Base-by-base conservation (phyloP, 148 eudicot species). In the Salicornia ramosissima region DNA sequence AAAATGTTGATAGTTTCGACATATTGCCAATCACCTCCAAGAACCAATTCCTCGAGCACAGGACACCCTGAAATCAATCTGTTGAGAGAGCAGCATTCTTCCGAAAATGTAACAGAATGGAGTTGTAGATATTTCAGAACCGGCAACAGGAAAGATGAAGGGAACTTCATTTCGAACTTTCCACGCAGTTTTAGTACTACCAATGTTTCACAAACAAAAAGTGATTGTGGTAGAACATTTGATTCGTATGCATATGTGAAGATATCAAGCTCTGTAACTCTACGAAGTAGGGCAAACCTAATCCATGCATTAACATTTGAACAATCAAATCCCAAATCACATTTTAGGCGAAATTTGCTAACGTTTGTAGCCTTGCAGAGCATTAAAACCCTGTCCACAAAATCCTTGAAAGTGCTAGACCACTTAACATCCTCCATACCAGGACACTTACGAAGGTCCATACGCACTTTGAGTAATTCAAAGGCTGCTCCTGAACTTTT, bases 341-440 rank as follows among this genome's bases (percentile, higher is more conserved):
- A 49, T 29, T 49, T 67, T 1, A 67, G 43, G 25, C 29, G 28
- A 36, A 67, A 67, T 50, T 31, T 50, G 22, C 43, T 50, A 39
- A 65, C 28, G 5, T 26, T 39, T 6, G 69, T 30, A 22, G 55
- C 26, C 34, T 47, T 65, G 69, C 40, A 5, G 14, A 47, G 39
- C 39, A 46, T 46, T 7, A 65, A n/a, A 65, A 65, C 69, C 29
- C 54, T 25, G 26, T 65, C 69, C 69, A 46, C 69, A 47, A 65
- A 65, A 26, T 65, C 54, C 54, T 46, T 46, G 55, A 65, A 65
- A 46, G n/a, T 45, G 21, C 39, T 57, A 51, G 8, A n/a, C n/a
- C n/a, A n/a, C n/a, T n/a, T n/a, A n/a, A n/a, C n/a, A n/a, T n/a
- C n/a, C n/a, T n/a, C n/a, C n/a, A n/a, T n/a, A n/a, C n/a, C n/a